Conservation (phyloP, 1,284 basidiomycete genomes). For the Heterobasidion occidentale region DNA sequence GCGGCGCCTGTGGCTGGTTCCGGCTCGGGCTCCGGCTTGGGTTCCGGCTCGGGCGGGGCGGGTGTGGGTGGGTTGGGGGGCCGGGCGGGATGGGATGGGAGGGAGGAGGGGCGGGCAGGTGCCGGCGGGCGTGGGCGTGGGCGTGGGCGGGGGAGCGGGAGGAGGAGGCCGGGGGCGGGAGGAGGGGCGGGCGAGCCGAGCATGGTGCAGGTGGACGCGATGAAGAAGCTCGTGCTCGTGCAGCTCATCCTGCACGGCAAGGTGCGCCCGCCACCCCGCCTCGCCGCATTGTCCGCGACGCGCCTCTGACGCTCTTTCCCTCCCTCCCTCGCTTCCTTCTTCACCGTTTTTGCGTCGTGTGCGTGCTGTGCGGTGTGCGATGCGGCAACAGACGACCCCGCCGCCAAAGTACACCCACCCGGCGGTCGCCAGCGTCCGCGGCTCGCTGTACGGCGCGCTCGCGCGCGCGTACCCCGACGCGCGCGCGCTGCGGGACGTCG, state of each 20-base stretch:
- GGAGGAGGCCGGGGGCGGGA: too few relatives aligned
- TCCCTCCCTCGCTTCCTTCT: neutral
- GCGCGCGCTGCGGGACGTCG: conserved; percentile 31
- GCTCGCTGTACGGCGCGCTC: conserved; percentile 45
- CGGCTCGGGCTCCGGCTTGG: conserved; percentile 2
- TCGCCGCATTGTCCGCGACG: too few relatives aligned
- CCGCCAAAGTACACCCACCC: conserved; percentile 66
- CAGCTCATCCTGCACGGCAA: conserved; percentile 71
- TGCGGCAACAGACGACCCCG: conserved; percentile 36
- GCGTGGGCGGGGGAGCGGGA: conserved; percentile 4
- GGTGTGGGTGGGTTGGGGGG: neutral
- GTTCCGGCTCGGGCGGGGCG: neutral
- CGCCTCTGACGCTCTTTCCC: neutral
- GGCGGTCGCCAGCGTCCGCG: conserved; percentile 25
- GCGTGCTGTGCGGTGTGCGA: neutral
- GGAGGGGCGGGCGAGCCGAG: conserved; percentile 11
- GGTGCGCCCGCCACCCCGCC: conserved; percentile 31
- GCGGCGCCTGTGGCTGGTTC: conserved; percentile 61
- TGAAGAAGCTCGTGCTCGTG: conserved; percentile 74
- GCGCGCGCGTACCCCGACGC: conserved; percentile 53
- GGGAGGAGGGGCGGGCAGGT: neutral
- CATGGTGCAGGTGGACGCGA: conserved; percentile 75
- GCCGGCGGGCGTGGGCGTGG: conserved; percentile 6
- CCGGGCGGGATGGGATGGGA: too few relatives aligned
- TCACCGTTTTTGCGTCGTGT: neutral